Percentiles rank a stretch among this genome's conserved stretches.
Evolutionary conservation across 257 asterid genomes (phyloP).

Genomic region (Vinca minor): DNA sequence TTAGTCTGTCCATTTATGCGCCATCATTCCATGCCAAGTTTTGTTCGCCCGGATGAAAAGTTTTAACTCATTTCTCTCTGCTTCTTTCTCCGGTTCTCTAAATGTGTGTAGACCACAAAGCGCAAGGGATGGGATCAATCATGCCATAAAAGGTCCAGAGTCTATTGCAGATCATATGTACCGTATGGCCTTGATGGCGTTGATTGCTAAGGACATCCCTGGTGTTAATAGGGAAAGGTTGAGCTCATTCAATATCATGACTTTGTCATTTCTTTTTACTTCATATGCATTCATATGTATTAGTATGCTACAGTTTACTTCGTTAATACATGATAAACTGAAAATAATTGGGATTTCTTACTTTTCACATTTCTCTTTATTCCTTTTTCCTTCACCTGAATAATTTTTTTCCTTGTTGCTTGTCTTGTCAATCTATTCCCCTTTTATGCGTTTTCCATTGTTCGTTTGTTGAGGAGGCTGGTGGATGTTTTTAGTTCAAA

Average conservation of each 20-base stretch:
- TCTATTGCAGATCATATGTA: slow-evolving; percentile 98
- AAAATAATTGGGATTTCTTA: neutral
- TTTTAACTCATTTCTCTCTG: neutral
- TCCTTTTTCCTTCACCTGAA: neutral
- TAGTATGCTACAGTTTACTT: neutral
- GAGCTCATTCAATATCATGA: slow-evolving; percentile 10
- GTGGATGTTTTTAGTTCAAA: neutral
- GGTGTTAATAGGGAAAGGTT: slow-evolving; percentile 94
- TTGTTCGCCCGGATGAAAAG: neutral
- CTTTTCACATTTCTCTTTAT: neutral
- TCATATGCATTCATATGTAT: neutral
- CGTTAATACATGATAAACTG: neutral
- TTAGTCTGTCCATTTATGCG: neutral
- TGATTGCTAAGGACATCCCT: slow-evolving; percentile 74
- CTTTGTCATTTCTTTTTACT: neutral
- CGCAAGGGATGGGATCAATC: slow-evolving; percentile 96
- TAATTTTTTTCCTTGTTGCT: neutral
- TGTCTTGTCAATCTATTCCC: neutral
- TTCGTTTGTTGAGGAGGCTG: neutral
- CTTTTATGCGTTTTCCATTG: neutral
- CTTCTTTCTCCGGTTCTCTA: neutral
- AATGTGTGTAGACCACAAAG: slow-evolving; percentile 70
- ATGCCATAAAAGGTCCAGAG: slow-evolving; percentile 76
- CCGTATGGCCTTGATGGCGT: slow-evolving; percentile 92
- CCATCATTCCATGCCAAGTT: neutral